phyloP scores from a whole-genome alignment of 371 early-diverging fungal species.

The Zychaea mexicana region DNA sequence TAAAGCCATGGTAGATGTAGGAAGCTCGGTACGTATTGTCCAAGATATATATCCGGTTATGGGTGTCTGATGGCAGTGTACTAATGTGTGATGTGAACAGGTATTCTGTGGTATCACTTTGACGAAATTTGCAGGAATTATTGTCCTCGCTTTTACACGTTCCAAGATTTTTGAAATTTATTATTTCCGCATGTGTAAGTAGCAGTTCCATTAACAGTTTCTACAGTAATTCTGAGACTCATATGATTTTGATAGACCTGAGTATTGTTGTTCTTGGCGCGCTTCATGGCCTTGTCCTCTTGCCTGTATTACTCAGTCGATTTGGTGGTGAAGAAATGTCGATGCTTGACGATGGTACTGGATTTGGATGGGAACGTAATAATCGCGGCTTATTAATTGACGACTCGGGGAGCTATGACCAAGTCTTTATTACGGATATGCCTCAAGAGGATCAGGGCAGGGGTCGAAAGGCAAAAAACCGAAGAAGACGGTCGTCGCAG shows the following conservation, averaged over 20 bases:
- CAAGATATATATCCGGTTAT: not conserved
- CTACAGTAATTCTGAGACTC: not conserved
- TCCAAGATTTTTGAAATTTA: conserved; percentile 80
- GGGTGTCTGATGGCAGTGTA: not conserved
- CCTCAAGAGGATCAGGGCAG: conserved; percentile 17
- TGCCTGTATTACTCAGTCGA: conserved; percentile 67
- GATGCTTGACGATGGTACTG: conserved; percentile 47
- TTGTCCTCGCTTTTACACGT: conserved; percentile 72
- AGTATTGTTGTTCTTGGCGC: conserved; percentile 71
- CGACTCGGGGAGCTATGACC: conserved; percentile 43
- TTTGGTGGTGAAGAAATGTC: conserved; percentile 59
- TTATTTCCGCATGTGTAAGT: conserved; percentile 77
- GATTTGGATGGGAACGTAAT: conserved; percentile 41
- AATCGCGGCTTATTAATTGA: conserved; percentile 34
- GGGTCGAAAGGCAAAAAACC: not conserved
- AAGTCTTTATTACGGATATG: conserved; percentile 44
- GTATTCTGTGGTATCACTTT: conserved; percentile 78
- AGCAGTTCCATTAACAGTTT: no score
- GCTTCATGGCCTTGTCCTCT: conserved; percentile 68
- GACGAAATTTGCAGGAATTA: conserved; percentile 77
- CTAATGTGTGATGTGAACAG: conserved; percentile 19
- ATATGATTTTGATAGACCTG: conserved; percentile 42
- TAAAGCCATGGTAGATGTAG: conserved; percentile 65
- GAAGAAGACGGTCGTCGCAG: not conserved
- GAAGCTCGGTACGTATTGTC: conserved; percentile 60